Conservation (phyloP, 1,139 yeast genomes). For the Taphrina wiesneri region DNA sequence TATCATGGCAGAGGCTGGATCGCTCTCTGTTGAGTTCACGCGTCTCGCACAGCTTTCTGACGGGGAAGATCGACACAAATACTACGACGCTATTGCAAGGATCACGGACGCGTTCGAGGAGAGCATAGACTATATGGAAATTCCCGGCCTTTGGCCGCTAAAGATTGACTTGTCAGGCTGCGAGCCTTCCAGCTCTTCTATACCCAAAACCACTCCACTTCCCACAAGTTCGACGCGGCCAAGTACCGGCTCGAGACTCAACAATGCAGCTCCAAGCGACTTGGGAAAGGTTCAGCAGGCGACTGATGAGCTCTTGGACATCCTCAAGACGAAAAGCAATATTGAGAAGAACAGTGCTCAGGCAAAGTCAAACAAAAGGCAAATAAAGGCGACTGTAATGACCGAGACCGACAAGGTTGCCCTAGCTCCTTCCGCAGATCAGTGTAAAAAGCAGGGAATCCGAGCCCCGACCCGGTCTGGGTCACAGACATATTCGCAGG, state of each 20-base stretch:
- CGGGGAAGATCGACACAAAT: slow-evolving; percentile 58
- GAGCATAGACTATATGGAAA: slow-evolving; percentile 45
- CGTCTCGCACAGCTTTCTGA: slow-evolving; percentile 81
- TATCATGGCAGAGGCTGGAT: slow-evolving; percentile 87
- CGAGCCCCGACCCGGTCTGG: background rate
- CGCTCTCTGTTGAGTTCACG: slow-evolving; percentile 84
- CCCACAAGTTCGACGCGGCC: background rate
- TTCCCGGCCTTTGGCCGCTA: slow-evolving; percentile 51
- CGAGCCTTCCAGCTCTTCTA: slow-evolving; percentile 33
- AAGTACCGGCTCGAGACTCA: background rate
- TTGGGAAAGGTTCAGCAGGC: slow-evolving; percentile 1
- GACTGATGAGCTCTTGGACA: background rate
- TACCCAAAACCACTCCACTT: background rate
- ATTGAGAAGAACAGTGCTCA: background rate
- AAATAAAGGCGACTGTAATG: background rate
- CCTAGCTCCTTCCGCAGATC: background rate
- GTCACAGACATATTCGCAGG: slow-evolving; percentile 46
- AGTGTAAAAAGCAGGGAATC: slow-evolving; percentile 12
- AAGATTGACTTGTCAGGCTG: slow-evolving; percentile 57
- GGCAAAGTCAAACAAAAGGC: background rate
- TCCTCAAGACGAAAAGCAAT: background rate
- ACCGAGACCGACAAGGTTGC: background rate
- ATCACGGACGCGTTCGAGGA: slow-evolving; percentile 50
- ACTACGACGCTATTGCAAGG: slow-evolving; percentile 65
- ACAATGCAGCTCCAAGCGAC: background rate